A percentile compares a stretch with the other conserved stretches of the same genome.
Evolutionary conservation across 306 rosid species (phyloP).

Genomic region (Medicago arabica): DNA sequence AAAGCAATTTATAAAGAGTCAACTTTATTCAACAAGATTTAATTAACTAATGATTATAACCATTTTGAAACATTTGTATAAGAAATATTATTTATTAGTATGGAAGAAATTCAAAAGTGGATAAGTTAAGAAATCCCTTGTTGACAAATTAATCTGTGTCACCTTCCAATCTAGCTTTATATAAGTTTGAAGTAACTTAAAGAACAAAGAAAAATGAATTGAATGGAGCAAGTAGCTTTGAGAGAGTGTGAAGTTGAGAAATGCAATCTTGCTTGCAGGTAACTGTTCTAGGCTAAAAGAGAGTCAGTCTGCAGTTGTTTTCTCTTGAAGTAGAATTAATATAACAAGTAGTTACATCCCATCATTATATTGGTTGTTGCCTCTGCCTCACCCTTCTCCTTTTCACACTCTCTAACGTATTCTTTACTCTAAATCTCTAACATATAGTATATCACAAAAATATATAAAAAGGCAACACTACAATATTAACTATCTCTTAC

Average conservation of each 20-base stretch:
- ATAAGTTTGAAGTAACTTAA: conserved; percentile 52
- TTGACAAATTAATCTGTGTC: conserved; percentile 28
- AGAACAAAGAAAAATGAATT: conserved; percentile 37
- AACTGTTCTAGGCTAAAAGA: conserved; percentile 30
- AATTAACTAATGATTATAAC: conserved; percentile 35
- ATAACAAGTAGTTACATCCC: conserved; percentile 18
- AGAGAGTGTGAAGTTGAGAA: conserved; percentile 25
- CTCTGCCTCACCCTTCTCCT: background rate
- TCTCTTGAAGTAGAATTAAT: conserved; percentile 47
- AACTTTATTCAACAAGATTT: conserved; percentile 29
- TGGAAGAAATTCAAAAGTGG: background rate
- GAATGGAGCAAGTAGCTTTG: background rate
- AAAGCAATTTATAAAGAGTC: conserved; percentile 41
- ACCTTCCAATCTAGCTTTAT: conserved; percentile 44
- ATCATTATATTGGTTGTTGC: conserved; percentile 49
- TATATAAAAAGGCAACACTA: no score
- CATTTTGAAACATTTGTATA: conserved; percentile 25
- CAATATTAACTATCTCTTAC: no score
- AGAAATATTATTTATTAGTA: background rate
- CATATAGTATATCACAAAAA: no score
- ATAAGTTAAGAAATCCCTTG: background rate
- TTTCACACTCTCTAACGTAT: conserved; percentile 36
- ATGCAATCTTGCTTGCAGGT: conserved; percentile 35
- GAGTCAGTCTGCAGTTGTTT: conserved; percentile 41
- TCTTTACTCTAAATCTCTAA: conserved; percentile 55